Conservation (phyloP, 225 moss, liverwort and hornwort genomes). For the Straminergon stramineum region DNA sequence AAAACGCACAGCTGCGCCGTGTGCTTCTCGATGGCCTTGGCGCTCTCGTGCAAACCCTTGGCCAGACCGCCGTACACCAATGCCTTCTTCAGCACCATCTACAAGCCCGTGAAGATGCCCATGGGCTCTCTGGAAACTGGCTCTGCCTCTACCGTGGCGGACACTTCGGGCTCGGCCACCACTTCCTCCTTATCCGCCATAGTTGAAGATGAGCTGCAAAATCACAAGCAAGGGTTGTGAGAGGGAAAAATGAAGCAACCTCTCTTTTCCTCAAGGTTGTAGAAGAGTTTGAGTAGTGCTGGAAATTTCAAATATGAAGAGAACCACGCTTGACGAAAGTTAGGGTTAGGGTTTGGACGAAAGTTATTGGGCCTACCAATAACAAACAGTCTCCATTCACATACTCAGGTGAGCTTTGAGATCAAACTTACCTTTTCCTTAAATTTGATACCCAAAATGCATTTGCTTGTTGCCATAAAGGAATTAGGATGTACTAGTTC, state of each 20-base stretch:
- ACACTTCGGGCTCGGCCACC: background rate
- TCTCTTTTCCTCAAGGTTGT: background rate
- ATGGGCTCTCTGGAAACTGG: slow-evolving; percentile 38
- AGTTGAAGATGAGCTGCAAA: background rate
- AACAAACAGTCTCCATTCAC: background rate
- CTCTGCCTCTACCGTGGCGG: slow-evolving; percentile 9
- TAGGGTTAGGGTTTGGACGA: background rate
- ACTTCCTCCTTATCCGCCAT: slow-evolving; percentile 41
- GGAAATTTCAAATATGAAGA: background rate
- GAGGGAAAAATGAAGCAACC: background rate
- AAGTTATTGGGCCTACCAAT: background rate
- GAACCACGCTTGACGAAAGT: background rate
- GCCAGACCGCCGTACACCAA: slow-evolving; percentile 36
- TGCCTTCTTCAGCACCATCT: slow-evolving; percentile 43
- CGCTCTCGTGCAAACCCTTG: slow-evolving; percentile 41
- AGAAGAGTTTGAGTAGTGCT: accelerated
- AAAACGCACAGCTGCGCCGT: slow-evolving; percentile 46
- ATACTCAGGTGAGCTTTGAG: background rate
- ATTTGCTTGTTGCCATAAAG: background rate
- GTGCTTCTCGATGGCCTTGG: slow-evolving; percentile 51
- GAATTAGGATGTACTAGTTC: slow-evolving; percentile 22
- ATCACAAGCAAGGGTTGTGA: background rate
- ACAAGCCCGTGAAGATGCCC: slow-evolving; percentile 38
- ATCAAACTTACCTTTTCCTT: background rate
- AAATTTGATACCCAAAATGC: background rate